Evolutionary conservation across 257 asterid genomes (phyloP).

Genomic region (Solanum pennellii): DNA sequence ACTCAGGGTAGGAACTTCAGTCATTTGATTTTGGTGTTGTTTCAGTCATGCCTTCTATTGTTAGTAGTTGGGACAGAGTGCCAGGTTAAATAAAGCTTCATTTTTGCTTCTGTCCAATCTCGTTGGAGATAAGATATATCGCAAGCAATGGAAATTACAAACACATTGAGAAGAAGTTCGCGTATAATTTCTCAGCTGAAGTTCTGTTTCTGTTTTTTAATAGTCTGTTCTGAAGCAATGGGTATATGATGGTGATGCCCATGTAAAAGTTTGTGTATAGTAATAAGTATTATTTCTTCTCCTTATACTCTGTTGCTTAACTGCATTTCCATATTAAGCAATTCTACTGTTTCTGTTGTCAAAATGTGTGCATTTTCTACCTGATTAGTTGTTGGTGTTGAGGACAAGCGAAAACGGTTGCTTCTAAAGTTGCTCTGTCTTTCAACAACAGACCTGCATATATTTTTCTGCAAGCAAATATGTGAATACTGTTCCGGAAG

Average conservation of each 20-base stretch:
- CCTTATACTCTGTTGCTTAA: background rate
- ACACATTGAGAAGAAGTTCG: background rate
- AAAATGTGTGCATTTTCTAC: background rate
- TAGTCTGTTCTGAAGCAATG: background rate
- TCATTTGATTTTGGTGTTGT: background rate
- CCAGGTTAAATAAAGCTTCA: background rate
- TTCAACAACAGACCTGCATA: background rate
- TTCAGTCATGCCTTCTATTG: background rate
- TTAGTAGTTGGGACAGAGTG: background rate
- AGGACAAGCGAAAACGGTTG: background rate
- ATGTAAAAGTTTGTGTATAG: background rate
- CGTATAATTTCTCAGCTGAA: background rate
- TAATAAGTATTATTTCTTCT: background rate
- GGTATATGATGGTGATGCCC: background rate
- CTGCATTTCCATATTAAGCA: background rate
- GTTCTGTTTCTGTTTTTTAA: background rate
- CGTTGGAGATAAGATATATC: background rate
- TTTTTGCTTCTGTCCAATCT: background rate
- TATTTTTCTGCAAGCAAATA: background rate
- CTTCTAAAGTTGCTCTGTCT: background rate
- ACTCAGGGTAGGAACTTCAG: background rate
- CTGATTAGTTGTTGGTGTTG: background rate
- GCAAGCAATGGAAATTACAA: background rate
- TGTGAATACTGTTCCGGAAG: background rate
- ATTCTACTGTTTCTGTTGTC: background rate